Percentiles rank a stretch among this genome's conserved stretches.
Evolutionary conservation across 2,329 filamentous ascomycete species (phyloP).

Genomic region (Curvularia sp.): DNA sequence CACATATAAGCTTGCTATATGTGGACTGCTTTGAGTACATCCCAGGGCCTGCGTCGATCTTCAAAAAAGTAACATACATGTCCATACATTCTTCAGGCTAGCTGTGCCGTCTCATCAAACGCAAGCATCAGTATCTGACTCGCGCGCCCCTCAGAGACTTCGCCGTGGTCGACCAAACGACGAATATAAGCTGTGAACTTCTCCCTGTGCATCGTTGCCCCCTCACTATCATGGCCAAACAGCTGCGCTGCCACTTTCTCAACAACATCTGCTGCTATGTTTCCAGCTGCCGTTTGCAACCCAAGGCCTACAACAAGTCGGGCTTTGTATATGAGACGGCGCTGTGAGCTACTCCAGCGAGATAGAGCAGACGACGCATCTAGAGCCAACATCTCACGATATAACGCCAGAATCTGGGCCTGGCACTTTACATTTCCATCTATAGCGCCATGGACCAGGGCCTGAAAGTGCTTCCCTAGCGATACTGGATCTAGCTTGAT

Average conservation of each 20-base stretch:
- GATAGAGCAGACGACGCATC: not conserved
- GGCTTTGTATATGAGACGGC: not conserved
- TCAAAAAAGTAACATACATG: not conserved
- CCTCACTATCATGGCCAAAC: not conserved
- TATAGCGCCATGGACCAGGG: not conserved
- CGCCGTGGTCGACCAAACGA: not conserved
- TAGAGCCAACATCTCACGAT: not conserved
- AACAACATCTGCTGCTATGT: not conserved
- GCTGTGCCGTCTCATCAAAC: not conserved
- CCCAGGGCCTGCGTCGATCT: not conserved
- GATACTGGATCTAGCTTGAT: not conserved
- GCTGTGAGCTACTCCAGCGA: not conserved
- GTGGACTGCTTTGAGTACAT: not conserved
- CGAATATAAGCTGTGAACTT: conserved; percentile 4
- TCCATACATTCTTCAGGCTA: not conserved
- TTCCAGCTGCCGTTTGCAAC: not conserved
- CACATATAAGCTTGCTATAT: not conserved
- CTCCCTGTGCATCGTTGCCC: not conserved
- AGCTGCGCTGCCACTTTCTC: conserved; percentile 4
- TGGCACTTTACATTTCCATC: not conserved
- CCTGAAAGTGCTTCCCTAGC: not conserved
- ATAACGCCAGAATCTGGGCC: not conserved
- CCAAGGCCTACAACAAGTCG: conserved; percentile 3
- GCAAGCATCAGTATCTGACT: not conserved
- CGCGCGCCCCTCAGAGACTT: not conserved